A percentile compares a stretch with the other conserved stretches of the same genome.
Conservation (phyloP, 2,329 filamentous ascomycete species). For the Penicillium olsonii region DNA sequence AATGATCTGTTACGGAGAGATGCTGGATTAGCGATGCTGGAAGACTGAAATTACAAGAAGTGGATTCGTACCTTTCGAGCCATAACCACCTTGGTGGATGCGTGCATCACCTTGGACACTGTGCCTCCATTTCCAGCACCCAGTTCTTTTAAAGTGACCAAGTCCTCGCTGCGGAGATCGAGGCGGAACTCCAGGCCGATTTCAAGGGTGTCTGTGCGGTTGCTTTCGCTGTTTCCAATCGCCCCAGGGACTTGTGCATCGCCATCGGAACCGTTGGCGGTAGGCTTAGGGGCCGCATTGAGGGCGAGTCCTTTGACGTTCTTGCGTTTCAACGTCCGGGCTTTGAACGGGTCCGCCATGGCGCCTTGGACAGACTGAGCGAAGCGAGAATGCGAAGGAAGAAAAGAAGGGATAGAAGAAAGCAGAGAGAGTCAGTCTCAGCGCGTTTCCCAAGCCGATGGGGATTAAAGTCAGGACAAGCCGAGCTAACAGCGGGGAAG, state of each 20-base stretch:
- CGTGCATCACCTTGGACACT: slow-evolving; percentile 96
- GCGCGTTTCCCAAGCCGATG: slow-evolving; percentile 16
- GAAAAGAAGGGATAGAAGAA: slow-evolving; percentile 4
- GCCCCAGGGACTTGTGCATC: slow-evolving; percentile 64
- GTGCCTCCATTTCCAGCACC: slow-evolving; percentile 96
- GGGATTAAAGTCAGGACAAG: slow-evolving; percentile 18
- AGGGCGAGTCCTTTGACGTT: slow-evolving; percentile 96
- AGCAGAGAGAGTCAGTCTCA: neutral
- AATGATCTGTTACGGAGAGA: slow-evolving; percentile 68
- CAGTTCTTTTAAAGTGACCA: slow-evolving; percentile 90
- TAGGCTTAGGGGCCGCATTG: slow-evolving; percentile 71
- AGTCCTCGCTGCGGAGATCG: slow-evolving; percentile 85
- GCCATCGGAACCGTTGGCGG: slow-evolving; percentile 70
- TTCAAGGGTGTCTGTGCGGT: slow-evolving; percentile 73
- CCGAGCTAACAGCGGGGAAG: slow-evolving; percentile 29
- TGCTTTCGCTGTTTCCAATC: slow-evolving; percentile 59
- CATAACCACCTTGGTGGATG: slow-evolving; percentile 94
- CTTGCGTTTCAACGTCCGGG: slow-evolving; percentile 93
- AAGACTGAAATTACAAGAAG: neutral
- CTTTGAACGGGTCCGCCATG: slow-evolving; percentile 65
- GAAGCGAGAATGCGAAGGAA: neutral
- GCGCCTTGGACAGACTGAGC: slow-evolving; percentile 3
- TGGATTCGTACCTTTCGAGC: slow-evolving; percentile 78
- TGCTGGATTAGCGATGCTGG: neutral
- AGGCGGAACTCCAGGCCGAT: slow-evolving; percentile 97